Evolutionary conservation across 2,329 filamentous ascomycete genomes (phyloP), one percentile per base, ranked within the genome.

Genomic region (Talaromyces albobiverticillius): DNA sequence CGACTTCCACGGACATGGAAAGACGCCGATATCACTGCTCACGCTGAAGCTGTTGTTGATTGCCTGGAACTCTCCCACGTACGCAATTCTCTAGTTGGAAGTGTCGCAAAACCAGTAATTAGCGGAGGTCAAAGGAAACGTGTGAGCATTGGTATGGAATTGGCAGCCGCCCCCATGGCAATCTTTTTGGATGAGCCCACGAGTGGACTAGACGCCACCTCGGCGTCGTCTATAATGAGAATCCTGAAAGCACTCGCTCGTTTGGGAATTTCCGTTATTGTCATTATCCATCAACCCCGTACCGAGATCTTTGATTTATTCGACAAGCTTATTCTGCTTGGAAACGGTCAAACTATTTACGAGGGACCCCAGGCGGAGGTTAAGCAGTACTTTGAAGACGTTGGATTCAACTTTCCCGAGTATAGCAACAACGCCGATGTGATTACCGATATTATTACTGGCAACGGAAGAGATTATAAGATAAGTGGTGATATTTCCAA

Each of bases 271-370:
- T 82, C 81, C 2, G 77, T 82, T 38, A 79, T 84, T 50, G 76
- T 79, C 42, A 82, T 83, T 54, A 82, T 85, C 57, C 82, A 85
- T 60, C 82, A 85, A 61, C 82, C 82, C 2, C 74, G 82, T 6
- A 70, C 77, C 45, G 80, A 84, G 59, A 83, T 85, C 29, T 84
- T 83, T 62, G 75, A 80, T 54, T 71, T 79, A 51, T 75, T 85
- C 22, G 82, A 85, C 61, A 74, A 79, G 55, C 67, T 85, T 1
- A 73, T 84, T 29, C 72, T 85, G 2, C 72, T 85, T 1, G 77
- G 76, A 10, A 76, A 76, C 56, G 82, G 83, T 1, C 75, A 79
- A 57, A 76, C 76, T 55, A 79, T 83, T 46, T 85, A 83, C 60
- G 75, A 78, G 38, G 82, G 81, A 0, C 45, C 43, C 5, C 51